Evolutionary conservation across 805 yeast genomes (phyloP).

Genomic region (Candida koratica): DNA sequence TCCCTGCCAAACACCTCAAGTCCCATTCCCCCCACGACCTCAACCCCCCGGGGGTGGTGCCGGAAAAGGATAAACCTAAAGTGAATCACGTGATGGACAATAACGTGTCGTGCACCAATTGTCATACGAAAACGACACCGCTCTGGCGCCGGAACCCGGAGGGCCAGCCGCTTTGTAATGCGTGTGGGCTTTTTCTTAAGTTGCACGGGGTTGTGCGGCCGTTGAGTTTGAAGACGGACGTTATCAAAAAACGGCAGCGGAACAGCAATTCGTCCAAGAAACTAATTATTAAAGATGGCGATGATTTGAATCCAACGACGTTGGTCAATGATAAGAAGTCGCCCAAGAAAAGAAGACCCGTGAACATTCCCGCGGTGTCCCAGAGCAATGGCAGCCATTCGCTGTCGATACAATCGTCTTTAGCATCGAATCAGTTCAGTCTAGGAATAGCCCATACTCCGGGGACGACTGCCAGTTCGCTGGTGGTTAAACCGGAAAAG

Average conservation of each 20-base stretch:
- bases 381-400: neutral
- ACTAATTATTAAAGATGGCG: slow-evolving; percentile 41
- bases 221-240: slow-evolving; percentile 83
- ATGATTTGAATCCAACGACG: slow-evolving; percentile 47
- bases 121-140: slow-evolving; percentile 90
- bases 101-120: slow-evolving; percentile 63
- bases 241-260: slow-evolving; percentile 86
- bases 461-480: slow-evolving; percentile 11
- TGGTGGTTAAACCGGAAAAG: slow-evolving; percentile 9
- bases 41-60: neutral
- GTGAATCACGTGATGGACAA: slow-evolving; percentile 1
- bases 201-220: slow-evolving; percentile 96
- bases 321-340: slow-evolving; percentile 12
- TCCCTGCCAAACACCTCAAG: slow-evolving; percentile 7
- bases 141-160: slow-evolving; percentile 91
- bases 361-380: slow-evolving; percentile 9
- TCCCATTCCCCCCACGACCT: slow-evolving; percentile 2
- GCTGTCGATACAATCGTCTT: slow-evolving; percentile 1
- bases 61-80: slow-evolving; percentile 3
- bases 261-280: slow-evolving; percentile 23
- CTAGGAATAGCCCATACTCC: slow-evolving; percentile 11
- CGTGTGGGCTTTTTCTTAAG: slow-evolving; percentile 90
- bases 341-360: slow-evolving; percentile 14
- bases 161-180: slow-evolving; percentile 91
- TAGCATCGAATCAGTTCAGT: slow-evolving; percentile 9